Conservation (phyloP, 495 filamentous ascomycete species). For the Bathelium albidoporum region DNA sequence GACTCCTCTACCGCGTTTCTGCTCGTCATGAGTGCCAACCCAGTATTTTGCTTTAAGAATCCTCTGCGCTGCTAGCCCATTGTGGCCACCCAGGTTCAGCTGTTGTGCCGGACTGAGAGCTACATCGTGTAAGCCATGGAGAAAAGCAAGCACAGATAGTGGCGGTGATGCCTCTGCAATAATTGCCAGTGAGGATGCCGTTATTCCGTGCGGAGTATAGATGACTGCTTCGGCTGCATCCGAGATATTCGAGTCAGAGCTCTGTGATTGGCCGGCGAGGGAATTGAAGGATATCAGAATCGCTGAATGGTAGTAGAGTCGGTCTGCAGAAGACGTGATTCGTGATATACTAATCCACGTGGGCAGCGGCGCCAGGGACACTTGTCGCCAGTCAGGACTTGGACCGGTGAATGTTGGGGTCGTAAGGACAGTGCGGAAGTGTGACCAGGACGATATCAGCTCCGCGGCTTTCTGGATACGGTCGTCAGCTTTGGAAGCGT, state of each 20-base stretch:
- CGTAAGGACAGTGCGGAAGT: constrained; percentile 23
- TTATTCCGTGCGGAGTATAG: constrained; percentile 49
- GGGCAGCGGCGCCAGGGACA: constrained; percentile 33
- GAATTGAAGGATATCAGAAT: constrained; percentile 38
- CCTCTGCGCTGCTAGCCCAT: constrained; percentile 40
- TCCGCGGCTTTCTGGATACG: constrained; percentile 28
- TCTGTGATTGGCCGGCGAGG: neutral
- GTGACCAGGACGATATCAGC: constrained; percentile 37
- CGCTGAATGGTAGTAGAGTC: constrained; percentile 44
- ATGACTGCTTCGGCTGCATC: constrained; percentile 38
- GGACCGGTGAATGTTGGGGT: constrained; percentile 29
- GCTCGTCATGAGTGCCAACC: constrained; percentile 49
- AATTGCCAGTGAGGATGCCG: constrained; percentile 25
- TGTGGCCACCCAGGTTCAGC: constrained; percentile 45
- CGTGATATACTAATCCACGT: constrained; percentile 7
- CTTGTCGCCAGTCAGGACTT: constrained; percentile 40
- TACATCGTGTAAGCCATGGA: constrained; percentile 48
- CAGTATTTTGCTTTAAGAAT: constrained; percentile 43
- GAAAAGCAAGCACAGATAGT: constrained; percentile 38
- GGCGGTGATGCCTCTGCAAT: constrained; percentile 31
- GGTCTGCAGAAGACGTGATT: constrained; percentile 30
- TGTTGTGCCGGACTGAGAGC: constrained; percentile 35
- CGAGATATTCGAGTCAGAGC: constrained; percentile 2
- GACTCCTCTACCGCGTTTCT: constrained; percentile 42
- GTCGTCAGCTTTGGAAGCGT: constrained; percentile 36